Base-by-base conservation (phyloP, 2,329 filamentous ascomycete genomes). In the Cyphellophora attinorum region DNA sequence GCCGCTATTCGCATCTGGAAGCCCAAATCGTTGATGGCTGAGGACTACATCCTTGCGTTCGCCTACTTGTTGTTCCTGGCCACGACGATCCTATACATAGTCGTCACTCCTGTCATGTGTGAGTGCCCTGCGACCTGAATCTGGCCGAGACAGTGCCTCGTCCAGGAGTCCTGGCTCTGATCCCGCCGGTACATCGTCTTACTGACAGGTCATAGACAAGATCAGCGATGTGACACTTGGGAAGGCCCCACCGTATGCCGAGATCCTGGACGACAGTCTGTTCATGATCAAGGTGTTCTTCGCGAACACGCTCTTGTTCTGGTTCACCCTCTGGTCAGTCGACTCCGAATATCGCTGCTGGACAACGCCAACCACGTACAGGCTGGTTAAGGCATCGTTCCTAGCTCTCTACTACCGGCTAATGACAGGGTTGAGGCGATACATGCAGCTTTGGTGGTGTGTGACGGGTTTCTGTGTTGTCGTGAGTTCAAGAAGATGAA, bases 371-470 rank as follows among this genome's bases (percentile, higher is more conserved):
- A n/a, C 27, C 13, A 6, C 14, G 8, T 15, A 29, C 27, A 29
- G 27, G 12, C 12, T 28, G 14, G 54, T 61, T 33, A 64, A 65
- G 39, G 51, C 60, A 14, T 57, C 55, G 4, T 46, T 64, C 19
- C 46, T 64, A 32, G 49, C 55, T 11, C 50, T 64, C 29, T 63
- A 62, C 42, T 56, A 56, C 29, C 51, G 54, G 14, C 41, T 63
- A 11, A 45, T 62, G 32, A 41, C 38, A 5, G 57, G 58, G 2
- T 45, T 60, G 11, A 48, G 43, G 2, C 41, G 49, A 3, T 57
- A 60, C 23, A 47, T 52, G 15, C 52, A 45, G 17, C 45, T 58
- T 29, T 64, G 59, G 60, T 58, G 55, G 56, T 45, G 35, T 4
- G 51, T 60, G 2, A 14, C 58, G 16, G 36, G 46, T 2, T 59